Evolutionary conservation across 139 green algal species (phyloP), one percentile per base, ranked within the genome.

Genomic region (Chlamydomonas sphaeroides): DNA sequence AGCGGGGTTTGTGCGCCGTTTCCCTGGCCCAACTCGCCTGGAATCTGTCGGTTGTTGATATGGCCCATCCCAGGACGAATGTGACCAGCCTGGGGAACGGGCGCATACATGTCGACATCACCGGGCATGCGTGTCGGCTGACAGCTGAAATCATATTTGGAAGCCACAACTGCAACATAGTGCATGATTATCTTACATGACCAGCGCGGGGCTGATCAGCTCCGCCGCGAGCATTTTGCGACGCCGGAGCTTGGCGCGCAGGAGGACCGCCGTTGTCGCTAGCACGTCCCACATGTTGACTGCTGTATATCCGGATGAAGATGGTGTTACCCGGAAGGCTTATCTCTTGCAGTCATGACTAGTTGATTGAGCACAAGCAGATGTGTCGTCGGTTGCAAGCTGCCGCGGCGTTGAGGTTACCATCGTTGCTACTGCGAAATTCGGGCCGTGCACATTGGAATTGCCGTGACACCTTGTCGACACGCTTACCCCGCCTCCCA

Each of bases 21-120:
- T n/a, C n/a, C 14, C 14, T 14, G 14, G 10, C 8, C 45, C 8
- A 51, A 20, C 8, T 51, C 10, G 8, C 8, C 71, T 49, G 51
- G 51, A 78, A 78, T 2, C 71, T 33, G 14, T 78, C 71, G 33
- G 28, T 36, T 1, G 51, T 67, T 1, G 51, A 67, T 8, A 78
- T 78, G 7, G 51, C 33, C 71, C 71, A 78, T 18, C 71, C 71
- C 1, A 78, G 36, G 17, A 65, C 53, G 23, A 78, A 78, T 5
- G 71, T 78, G 0, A 78, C 25, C 5, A 67, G 33, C 71, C 69
- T 77, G 48, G 42, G 35, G 25, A 36, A 14, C 49, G 65, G 5
- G 33, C 15, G 28, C 28, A 57, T 25, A 56, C 17, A 30, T 7
- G 28, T 38, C 42, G 7, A n/a, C n/a, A n/a, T n/a, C n/a, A n/a